Conservation (phyloP, 352 stramenopile species). For the Pythium pectinolyticum region DNA sequence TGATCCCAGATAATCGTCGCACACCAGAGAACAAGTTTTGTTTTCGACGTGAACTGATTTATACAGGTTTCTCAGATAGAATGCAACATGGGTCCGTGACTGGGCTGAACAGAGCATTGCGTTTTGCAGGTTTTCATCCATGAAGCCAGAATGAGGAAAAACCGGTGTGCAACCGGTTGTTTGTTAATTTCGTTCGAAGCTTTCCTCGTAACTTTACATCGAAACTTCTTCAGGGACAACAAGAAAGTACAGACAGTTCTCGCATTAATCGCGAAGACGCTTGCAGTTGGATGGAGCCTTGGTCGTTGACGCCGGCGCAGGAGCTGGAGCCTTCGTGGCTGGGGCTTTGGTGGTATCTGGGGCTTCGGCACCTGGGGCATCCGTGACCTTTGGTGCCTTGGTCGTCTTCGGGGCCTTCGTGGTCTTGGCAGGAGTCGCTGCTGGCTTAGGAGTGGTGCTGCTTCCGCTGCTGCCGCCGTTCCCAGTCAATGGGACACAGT, state of each 20-base stretch:
- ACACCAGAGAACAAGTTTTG: conserved; percentile 9
- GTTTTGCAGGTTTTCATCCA: too few relatives aligned
- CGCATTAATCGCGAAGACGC: background rate
- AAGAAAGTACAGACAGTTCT: too few relatives aligned
- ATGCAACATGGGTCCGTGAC: background rate
- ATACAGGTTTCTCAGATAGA: background rate
- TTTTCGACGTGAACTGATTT: background rate
- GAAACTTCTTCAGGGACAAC: background rate
- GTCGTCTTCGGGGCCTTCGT: background rate
- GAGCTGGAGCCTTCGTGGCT: background rate
- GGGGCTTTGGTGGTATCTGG: background rate
- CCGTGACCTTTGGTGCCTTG: background rate
- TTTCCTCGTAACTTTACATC: too few relatives aligned
- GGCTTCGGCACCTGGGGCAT: background rate
- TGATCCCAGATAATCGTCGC: conserved; percentile 8
- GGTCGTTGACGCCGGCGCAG: background rate
- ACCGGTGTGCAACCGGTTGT: too few relatives aligned
- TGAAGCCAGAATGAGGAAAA: too few relatives aligned
- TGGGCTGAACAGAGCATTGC: too few relatives aligned
- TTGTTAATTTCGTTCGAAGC: too few relatives aligned
- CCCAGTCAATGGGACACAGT: conserved; percentile 19
- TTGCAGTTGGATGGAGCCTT: background rate
- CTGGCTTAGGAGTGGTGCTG: background rate
- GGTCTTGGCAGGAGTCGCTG: background rate
- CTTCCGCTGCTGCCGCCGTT: conserved; percentile 14